A percentile compares a stretch with the other conserved stretches of the same genome.
Evolutionary conservation across 2,329 filamentous ascomycete species (phyloP).

Genomic region (Trichoderma pleuroti): DNA sequence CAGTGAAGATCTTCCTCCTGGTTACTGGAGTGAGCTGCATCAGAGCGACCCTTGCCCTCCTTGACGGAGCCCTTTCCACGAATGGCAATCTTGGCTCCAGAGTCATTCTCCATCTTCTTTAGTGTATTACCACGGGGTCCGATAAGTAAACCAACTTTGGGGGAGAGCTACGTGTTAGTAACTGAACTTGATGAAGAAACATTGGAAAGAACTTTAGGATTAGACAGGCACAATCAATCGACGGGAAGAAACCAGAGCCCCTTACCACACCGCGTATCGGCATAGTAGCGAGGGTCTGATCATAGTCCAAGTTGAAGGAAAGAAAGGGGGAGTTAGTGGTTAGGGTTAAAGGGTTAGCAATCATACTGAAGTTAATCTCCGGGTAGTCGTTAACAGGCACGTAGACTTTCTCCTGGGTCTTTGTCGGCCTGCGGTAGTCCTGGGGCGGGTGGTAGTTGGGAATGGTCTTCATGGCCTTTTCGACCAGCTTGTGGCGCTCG

Average conservation of each 20-base stretch:
- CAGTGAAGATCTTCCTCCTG: slow-evolving; percentile 99
- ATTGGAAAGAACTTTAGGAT: slow-evolving; percentile 25
- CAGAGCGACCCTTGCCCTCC: slow-evolving; percentile 98
- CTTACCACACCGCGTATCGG: slow-evolving; percentile 32
- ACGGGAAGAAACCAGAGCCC: slow-evolving; percentile 32
- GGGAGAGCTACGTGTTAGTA: slow-evolving; percentile 91
- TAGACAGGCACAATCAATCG: slow-evolving; percentile 35
- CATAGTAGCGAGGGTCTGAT: slow-evolving; percentile 38
- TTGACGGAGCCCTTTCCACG: slow-evolving; percentile 99
- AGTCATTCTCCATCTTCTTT: slow-evolving; percentile 99
- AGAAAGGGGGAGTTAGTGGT: slow-evolving; percentile 45
- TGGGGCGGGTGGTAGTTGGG: slow-evolving; percentile 98
- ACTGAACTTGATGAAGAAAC: slow-evolving; percentile 30
- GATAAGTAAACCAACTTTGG: slow-evolving; percentile 99
- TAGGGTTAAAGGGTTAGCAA: slow-evolving; percentile 96
- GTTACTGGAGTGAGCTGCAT: slow-evolving; percentile 98
- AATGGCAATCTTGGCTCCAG: slow-evolving; percentile 96
- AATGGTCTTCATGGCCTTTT: slow-evolving; percentile 99
- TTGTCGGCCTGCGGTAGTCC: slow-evolving; percentile 97
- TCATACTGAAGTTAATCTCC: slow-evolving; percentile 99
- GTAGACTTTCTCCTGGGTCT: slow-evolving; percentile 99
- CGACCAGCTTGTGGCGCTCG: slow-evolving; percentile 96
- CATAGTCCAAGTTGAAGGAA: slow-evolving; percentile 43
- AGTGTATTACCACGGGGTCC: slow-evolving; percentile 99
- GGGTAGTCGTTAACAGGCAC: slow-evolving; percentile 99